Percentiles rank a stretch among this genome's conserved stretches.
Evolutionary conservation across 805 yeast genomes (phyloP).

Genomic region (Wickerhamomyces pijperi): DNA sequence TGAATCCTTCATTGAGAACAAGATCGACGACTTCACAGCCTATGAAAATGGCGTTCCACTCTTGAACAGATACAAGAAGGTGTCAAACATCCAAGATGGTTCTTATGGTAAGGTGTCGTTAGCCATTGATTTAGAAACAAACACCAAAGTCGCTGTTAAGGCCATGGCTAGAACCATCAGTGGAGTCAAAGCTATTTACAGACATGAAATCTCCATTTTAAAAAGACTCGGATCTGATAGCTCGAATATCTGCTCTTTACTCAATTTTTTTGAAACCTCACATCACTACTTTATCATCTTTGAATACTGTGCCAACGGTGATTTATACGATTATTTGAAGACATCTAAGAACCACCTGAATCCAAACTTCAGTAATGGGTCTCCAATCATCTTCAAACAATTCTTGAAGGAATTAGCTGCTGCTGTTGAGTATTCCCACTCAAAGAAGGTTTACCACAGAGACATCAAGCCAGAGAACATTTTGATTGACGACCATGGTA

Average conservation of each 20-base stretch:
- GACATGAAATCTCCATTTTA: slow-evolving; percentile 39
- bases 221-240: slow-evolving; percentile 20
- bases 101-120: slow-evolving; percentile 52
- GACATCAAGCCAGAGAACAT: slow-evolving; percentile 71
- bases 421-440: slow-evolving; percentile 46
- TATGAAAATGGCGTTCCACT: slow-evolving; percentile 30
- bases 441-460: slow-evolving; percentile 51
- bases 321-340: slow-evolving; percentile 44
- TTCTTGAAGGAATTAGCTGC: slow-evolving; percentile 36
- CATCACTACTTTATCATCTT: slow-evolving; percentile 44
- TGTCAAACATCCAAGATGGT: slow-evolving; percentile 30
- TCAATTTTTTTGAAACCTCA: slow-evolving; percentile 46
- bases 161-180: slow-evolving; percentile 33
- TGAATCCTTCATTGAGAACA: neutral
- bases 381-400: slow-evolving; percentile 21
- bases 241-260: slow-evolving; percentile 44
- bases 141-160: slow-evolving; percentile 39
- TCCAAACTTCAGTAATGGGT: slow-evolving; percentile 8
- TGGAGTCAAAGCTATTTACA: slow-evolving; percentile 33
- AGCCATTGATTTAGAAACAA: slow-evolving; percentile 29
- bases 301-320: slow-evolving; percentile 60
- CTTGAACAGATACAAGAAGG: slow-evolving; percentile 29
- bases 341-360: slow-evolving; percentile 12
- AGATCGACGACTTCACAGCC: slow-evolving; percentile 26
- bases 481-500: slow-evolving; percentile 36